phyloP scores from a whole-genome alignment of 352 stramenopile species.

The Phytophthora niederhauseri region DNA sequence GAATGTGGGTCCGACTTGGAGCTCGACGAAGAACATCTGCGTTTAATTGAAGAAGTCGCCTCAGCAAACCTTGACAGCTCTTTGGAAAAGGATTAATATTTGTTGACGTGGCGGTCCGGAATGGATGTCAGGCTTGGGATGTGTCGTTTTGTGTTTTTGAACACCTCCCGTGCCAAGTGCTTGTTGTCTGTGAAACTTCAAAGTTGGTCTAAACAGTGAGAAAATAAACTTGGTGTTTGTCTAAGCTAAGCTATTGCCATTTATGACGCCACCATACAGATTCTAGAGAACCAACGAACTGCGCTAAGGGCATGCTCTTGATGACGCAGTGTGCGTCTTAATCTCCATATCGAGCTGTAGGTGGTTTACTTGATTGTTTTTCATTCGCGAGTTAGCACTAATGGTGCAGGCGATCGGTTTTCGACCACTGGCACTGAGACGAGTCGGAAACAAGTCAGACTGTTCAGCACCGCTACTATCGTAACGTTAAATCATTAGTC shows the following conservation, averaged over 20 bases:
- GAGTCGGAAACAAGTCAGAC: not conserved
- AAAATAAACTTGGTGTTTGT: too few species aligned
- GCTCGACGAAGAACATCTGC: constrained; percentile 21
- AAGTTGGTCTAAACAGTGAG: too few species aligned
- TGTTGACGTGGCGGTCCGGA: too few species aligned
- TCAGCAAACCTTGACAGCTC: not conserved
- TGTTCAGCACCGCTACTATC: not conserved
- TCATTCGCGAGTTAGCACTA: not conserved
- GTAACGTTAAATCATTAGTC: too few species aligned
- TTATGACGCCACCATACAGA: too few species aligned
- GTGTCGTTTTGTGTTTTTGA: too few species aligned
- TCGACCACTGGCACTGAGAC: not conserved
- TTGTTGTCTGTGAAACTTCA: too few species aligned
- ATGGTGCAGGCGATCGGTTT: not conserved
- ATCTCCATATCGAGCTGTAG: not conserved
- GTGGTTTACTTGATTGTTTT: not conserved
- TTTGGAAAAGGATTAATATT: not conserved
- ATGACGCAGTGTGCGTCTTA: not conserved
- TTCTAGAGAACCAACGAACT: too few species aligned
- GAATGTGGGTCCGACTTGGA: constrained; percentile 15
- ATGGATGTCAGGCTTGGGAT: too few species aligned
- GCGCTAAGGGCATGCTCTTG: too few species aligned
- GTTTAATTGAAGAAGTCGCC: constrained; percentile 23
- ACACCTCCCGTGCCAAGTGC: too few species aligned
- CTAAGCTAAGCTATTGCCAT: too few species aligned